A percentile compares a stretch with the other conserved stretches of the same genome.
Evolutionary conservation across 164 flowering plant genomes (phyloP).

Genomic region (Annona cherimola): DNA sequence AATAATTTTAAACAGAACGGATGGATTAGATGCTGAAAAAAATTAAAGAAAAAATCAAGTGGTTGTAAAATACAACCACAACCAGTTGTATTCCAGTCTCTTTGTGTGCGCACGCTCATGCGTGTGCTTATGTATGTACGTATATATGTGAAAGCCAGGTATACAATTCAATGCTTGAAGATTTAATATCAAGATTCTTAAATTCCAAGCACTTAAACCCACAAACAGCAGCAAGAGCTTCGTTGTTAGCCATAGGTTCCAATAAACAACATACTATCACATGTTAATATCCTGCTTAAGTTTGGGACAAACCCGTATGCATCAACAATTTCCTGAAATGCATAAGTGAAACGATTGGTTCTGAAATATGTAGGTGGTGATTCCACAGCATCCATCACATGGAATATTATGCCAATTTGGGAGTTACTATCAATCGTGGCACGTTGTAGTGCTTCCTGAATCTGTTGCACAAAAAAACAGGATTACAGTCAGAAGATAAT

Average conservation of each 20-base stretch:
- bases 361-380: constrained; percentile 95
- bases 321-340: constrained; percentile 95
- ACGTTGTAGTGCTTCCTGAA: constrained; percentile 88
- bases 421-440: constrained; percentile 94
- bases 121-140: no score
- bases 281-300: not conserved
- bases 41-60: no score
- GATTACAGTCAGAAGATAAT: not conserved
- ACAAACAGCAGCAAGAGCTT: not conserved
- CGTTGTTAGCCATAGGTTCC: not conserved
- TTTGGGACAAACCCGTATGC: constrained; percentile 77
- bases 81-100: no score
- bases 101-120: no score
- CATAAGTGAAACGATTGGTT: constrained; percentile 71
- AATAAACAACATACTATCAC: not conserved
- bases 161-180: not conserved
- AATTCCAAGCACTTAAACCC: not conserved
- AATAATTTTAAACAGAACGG: no score
- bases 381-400: constrained; percentile 76
- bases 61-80: no score
- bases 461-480: constrained; percentile 38
- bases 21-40: no score
- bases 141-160: not conserved
- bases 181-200: not conserved
- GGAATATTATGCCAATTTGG: constrained; percentile 93